Base-by-base conservation (phyloP, 73 alveolate genomes). In the Paramecium sonneborni region DNA sequence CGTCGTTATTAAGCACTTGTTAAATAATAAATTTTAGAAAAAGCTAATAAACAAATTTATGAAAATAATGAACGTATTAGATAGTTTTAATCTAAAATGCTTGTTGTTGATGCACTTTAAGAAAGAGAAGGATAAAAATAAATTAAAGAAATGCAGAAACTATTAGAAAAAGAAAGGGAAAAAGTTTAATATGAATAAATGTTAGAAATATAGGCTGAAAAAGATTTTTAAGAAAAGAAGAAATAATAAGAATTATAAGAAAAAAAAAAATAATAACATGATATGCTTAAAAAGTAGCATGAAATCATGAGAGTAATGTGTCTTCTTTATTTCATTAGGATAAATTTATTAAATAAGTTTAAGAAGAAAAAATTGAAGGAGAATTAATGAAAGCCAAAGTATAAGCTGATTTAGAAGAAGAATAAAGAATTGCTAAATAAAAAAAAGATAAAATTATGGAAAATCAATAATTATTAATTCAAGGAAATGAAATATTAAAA, bases 321-420 rank as follows among this genome's bases (percentile, higher is more conserved):
- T 38, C n/a, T 41, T 21, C 9, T n/a, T 8, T 79, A 20, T 24
- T 79, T 18, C 24, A 20, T 23, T 79, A 79, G 90, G 90, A 79
- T 88, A 93, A 92, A 85, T 92, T 92, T 84, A 88, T 97, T 24
- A 94, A 96, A 92, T 93, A 93, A 94, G 82, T 94, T 6, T 95
- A 97, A 92, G 98, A 97, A 85, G 98, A 95, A 69, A 95, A 86
- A 85, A 85, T 97, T 9, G 99, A 97, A 74, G 99, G 99, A 1
- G 94, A 96, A 85, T 41, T 97, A 23, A 92, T 96, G 35, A 96
- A 95, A 67, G 93, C 92, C 48, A 95, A 96, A 62, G 98, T 88
- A 26, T 28, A 57, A 11, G 89, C 85, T 14, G 94, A 76, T 38
- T 32, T 88, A 5, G 94, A 76, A 30, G 84, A 93, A 26, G 95